Evolutionary conservation across 2,329 filamentous ascomycete genomes (phyloP).

Genomic region (Triangularia verruculosa): DNA sequence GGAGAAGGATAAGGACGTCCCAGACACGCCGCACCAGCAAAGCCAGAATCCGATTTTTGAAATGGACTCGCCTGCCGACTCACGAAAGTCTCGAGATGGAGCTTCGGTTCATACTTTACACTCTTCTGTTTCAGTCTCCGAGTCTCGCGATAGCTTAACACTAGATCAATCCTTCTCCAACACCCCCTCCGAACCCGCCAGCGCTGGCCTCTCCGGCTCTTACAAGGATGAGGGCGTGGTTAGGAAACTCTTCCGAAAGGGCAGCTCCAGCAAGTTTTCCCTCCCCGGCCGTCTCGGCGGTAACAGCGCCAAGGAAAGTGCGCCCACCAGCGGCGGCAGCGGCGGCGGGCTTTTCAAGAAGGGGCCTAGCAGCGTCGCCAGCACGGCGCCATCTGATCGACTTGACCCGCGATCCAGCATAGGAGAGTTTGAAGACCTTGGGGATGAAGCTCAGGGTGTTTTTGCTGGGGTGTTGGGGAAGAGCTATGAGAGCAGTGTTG

Average conservation of each 20-base stretch:
- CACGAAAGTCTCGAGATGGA: constrained; percentile 55
- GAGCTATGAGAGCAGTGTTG: constrained; percentile 56
- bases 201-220: constrained; percentile 42
- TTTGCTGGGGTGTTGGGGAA: constrained; percentile 46
- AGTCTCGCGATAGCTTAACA: constrained; percentile 57
- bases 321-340: not conserved
- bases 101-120: constrained; percentile 56
- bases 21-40: constrained; percentile 35
- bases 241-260: constrained; percentile 61
- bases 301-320: constrained; percentile 38
- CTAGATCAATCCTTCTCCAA: constrained; percentile 57
- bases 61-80: constrained; percentile 50
- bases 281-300: constrained; percentile 53
- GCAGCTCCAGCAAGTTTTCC: constrained; percentile 64
- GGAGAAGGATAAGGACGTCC: constrained; percentile 37
- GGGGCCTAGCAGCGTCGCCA: constrained; percentile 45
- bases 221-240: constrained; percentile 52
- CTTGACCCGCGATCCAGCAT: constrained; percentile 56
- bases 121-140: constrained; percentile 46
- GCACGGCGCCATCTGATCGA: constrained; percentile 55
- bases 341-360: constrained; percentile 60
- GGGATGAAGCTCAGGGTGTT: constrained; percentile 39
- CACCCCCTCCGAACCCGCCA: constrained; percentile 51
- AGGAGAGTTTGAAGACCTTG: constrained; percentile 52
- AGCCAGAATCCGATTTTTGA: constrained; percentile 36